These are phyloP conservation scores for Pogostemon cablin DNA, from an alignment of 257 asterid genomes.

Conservation along the genomic window DNA sequence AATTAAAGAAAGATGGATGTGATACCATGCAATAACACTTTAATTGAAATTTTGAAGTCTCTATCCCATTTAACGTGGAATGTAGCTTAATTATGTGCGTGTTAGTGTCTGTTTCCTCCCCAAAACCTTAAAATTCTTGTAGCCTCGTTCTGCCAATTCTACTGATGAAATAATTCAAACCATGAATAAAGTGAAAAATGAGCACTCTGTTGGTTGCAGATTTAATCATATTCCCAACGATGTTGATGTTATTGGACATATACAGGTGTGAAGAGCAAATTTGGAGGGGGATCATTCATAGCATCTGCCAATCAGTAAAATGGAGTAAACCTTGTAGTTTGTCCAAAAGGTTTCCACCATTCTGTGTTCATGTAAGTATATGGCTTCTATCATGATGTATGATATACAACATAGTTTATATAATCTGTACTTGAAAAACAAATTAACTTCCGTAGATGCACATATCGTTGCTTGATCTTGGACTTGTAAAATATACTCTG, in stretches of 20 bases:
- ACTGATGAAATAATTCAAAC: too few species aligned
- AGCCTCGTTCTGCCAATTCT: too few species aligned
- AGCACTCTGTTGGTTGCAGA: neutral
- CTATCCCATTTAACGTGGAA: neutral
- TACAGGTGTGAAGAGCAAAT: conserved; percentile 29
- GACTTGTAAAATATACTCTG: neutral
- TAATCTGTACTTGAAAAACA: neutral
- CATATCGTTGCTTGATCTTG: conserved; percentile 13
- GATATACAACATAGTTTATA: neutral
- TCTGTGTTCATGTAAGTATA: conserved; percentile 24
- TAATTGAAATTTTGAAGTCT: neutral
- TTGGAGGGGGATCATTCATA: conserved; percentile 24
- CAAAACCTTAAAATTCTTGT: too few species aligned
- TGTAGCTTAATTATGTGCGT: neutral
- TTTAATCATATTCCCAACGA: neutral
- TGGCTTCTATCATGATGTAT: conserved; percentile 10
- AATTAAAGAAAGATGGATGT: neutral
- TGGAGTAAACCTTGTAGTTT: conserved; percentile 23
- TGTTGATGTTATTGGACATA: conserved; percentile 24
- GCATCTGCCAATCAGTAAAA: conserved; percentile 11
- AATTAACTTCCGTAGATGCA: neutral
- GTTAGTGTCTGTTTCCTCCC: too few species aligned
- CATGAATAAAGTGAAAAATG: too few species aligned
- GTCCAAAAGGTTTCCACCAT: conserved; percentile 25
- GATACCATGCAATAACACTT: neutral